phyloP scores from a whole-genome alignment of 441 rosid species.

The Omphalea diandra region DNA sequence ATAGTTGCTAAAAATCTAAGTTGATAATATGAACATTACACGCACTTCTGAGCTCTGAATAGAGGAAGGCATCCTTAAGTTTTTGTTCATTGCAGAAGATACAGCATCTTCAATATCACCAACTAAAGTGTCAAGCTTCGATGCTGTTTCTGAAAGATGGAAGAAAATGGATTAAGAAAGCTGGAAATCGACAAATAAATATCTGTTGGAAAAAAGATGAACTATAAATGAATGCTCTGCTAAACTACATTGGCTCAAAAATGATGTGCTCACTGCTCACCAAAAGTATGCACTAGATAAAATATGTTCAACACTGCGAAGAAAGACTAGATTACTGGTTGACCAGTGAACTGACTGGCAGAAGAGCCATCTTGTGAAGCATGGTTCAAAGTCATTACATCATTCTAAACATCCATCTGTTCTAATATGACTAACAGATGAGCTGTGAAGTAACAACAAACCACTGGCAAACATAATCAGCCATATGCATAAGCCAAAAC shows the following conservation, averaged over 20 bases:
- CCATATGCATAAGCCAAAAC: too few relatives aligned
- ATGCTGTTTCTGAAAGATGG: conserved; percentile 69
- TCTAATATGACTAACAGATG: background rate
- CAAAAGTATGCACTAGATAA: background rate
- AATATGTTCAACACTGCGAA: background rate
- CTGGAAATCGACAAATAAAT: background rate
- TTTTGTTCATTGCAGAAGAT: conserved; percentile 62
- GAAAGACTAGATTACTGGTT: background rate
- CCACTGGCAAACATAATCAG: too few relatives aligned
- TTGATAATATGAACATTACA: conserved; percentile 17
- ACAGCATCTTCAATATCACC: conserved; percentile 95
- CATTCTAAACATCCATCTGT: background rate
- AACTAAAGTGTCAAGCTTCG: conserved; percentile 73
- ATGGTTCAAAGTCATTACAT: background rate
- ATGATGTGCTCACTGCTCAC: background rate
- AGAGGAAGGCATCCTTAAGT: conserved; percentile 44
- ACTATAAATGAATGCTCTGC: background rate
- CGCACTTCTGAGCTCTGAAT: conserved; percentile 61
- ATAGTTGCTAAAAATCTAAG: conserved; percentile 3
- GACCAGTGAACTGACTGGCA: background rate
- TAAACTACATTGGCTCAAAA: background rate
- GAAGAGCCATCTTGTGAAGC: background rate
- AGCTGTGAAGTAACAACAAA: background rate
- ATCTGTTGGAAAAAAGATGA: background rate
- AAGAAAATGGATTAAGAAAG: conserved; percentile 20